Conservation (phyloP, 1,139 yeast genomes). For the Yamadazyma atmosphaerica region DNA sequence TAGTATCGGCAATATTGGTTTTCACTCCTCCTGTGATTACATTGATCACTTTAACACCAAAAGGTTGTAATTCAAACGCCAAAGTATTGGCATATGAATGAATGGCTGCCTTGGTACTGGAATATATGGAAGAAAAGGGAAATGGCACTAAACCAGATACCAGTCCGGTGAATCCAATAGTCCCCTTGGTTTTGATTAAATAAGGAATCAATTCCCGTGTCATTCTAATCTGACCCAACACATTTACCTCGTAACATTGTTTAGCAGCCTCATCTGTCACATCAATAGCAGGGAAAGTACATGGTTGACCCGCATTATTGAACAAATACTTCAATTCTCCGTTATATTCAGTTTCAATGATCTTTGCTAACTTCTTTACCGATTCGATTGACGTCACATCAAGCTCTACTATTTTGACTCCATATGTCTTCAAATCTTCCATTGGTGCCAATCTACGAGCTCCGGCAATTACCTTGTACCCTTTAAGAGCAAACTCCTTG, state of each 20-base stretch:
- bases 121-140: conserved; percentile 70
- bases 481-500: conserved; percentile 60
- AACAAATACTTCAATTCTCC: conserved; percentile 57
- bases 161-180: conserved; percentile 75
- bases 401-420: conserved; percentile 27
- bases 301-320: conserved; percentile 64
- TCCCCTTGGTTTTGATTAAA: conserved; percentile 67
- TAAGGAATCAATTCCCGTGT: conserved; percentile 59
- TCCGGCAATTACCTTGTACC: conserved; percentile 60
- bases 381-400: conserved; percentile 53
- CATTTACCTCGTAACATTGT: conserved; percentile 66
- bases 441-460: conserved; percentile 70
- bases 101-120: conserved; percentile 77
- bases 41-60: conserved; percentile 63
- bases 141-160: conserved; percentile 65
- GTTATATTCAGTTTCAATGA: conserved; percentile 33
- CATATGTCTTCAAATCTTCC: conserved; percentile 48
- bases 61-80: conserved; percentile 69
- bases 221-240: conserved; percentile 65
- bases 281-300: conserved; percentile 72
- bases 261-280: conserved; percentile 56
- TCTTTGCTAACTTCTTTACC: conserved; percentile 44
- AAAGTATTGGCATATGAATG: conserved; percentile 66
- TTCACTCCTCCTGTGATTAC: conserved; percentile 55
- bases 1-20: conserved; percentile 56